phyloP scores from a whole-genome alignment of 1,284 basidiomycete genomes.

The Ceratobasidium sp. region DNA sequence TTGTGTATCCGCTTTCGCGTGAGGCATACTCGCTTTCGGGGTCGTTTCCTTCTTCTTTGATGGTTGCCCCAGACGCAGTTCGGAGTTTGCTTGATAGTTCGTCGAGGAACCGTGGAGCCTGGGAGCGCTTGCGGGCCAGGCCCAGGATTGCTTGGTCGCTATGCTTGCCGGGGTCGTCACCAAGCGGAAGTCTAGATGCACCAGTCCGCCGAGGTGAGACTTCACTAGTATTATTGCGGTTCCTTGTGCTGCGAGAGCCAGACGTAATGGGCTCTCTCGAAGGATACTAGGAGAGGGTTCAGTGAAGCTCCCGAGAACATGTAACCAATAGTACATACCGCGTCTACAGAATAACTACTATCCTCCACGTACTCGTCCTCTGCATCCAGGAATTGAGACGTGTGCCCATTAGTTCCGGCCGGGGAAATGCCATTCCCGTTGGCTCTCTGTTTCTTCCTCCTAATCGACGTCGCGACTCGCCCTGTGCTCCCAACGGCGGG shows the following conservation, averaged over 20 bases:
- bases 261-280: constrained; percentile 46
- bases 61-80: constrained; percentile 26
- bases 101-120: constrained; percentile 30
- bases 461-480: constrained; percentile 37
- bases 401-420: constrained; percentile 61
- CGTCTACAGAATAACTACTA: constrained; percentile 65
- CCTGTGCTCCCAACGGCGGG: constrained; percentile 27
- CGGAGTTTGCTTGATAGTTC: constrained; percentile 42
- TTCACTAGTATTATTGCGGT: constrained; percentile 43
- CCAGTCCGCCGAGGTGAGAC: constrained; percentile 48
- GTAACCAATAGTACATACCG: constrained; percentile 25
- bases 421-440: constrained; percentile 54
- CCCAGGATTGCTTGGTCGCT: constrained; percentile 31
- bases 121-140: constrained; percentile 31
- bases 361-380: constrained; percentile 81
- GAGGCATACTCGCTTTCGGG: constrained; percentile 68
- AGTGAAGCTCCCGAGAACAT: constrained; percentile 45
- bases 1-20: constrained; percentile 62
- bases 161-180: constrained; percentile 49
- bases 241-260: constrained; percentile 38
- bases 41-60: constrained; percentile 59
- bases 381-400: constrained; percentile 91
- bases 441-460: constrained; percentile 55
- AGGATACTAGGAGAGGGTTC: constrained; percentile 60
- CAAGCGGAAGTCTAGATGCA: constrained; percentile 53